Evolutionary conservation across 768 basidiomycete species (phyloP).

Genomic region (Amanita inopinata): DNA sequence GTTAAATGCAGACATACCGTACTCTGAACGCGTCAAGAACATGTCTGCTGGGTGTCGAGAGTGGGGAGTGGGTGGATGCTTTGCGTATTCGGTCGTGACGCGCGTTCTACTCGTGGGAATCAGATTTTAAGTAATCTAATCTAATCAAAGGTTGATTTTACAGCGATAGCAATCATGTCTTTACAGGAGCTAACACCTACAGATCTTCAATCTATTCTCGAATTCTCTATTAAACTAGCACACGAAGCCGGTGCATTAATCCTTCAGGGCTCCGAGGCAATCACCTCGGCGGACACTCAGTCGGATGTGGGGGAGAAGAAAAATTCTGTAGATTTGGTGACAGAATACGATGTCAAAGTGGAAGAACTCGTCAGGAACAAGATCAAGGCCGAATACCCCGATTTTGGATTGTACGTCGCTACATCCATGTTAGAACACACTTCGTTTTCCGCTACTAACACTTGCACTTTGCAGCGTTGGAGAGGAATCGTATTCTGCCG

Average conservation of each 20-base stretch:
- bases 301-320: conserved; percentile 73
- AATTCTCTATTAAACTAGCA: conserved; percentile 64
- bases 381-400: conserved; percentile 56
- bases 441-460: no score
- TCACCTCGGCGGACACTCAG: conserved; percentile 39
- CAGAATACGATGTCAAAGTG: conserved; percentile 87
- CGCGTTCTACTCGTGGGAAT: conserved; percentile 40
- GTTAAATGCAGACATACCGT: conserved; percentile 41
- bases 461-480: conserved; percentile 80
- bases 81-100: conserved; percentile 30
- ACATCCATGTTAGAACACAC: not conserved
- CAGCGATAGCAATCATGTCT: conserved; percentile 22
- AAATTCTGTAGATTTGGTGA: conserved; percentile 91
- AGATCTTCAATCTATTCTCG: conserved; percentile 52
- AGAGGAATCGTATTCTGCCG: conserved; percentile 84
- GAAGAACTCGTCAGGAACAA: conserved; percentile 74
- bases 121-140: conserved; percentile 21
- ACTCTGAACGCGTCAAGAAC: conserved; percentile 95
- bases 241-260: conserved; percentile 69
- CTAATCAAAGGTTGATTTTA: conserved; percentile 14
- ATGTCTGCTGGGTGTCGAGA: conserved; percentile 32
- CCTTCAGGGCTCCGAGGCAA: conserved; percentile 66
- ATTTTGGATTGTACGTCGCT: conserved; percentile 69
- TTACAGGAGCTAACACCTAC: conserved; percentile 27
- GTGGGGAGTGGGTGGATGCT: conserved; percentile 12